A percentile compares a stretch with the other conserved stretches of the same genome.
Evolutionary conservation across 2,329 filamentous ascomycete genomes (phyloP).

Genomic region (Xylariaceae sp.): DNA sequence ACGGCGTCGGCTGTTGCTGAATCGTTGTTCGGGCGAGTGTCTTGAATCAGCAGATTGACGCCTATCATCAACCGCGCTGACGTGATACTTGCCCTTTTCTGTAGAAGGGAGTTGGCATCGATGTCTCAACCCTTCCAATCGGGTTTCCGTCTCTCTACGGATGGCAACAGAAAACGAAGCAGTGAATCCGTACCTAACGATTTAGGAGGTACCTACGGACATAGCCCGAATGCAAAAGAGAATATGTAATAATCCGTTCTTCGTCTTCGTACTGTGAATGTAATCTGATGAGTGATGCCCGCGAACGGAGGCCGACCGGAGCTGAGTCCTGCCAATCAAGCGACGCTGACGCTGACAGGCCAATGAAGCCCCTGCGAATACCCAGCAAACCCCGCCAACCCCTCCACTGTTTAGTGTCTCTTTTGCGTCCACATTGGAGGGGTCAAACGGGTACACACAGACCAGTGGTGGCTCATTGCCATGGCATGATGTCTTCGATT

Average conservation of each 20-base stretch:
- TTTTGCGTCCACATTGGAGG: too few relatives aligned
- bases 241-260: too few relatives aligned
- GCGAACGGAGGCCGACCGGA: background rate
- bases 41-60: background rate
- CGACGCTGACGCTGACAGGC: background rate
- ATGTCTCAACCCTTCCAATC: background rate
- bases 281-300: constrained; percentile 4
- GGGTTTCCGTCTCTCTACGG: background rate
- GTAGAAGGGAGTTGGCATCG: background rate
- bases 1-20: background rate
- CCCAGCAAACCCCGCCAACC: too few relatives aligned
- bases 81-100: background rate
- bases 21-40: background rate
- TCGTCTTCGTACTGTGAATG: background rate
- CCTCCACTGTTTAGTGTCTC: too few relatives aligned
- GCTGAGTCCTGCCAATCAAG: constrained; percentile 10
- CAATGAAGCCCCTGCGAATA: too few relatives aligned
- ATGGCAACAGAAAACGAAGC: too few relatives aligned
- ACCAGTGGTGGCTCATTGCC: too few relatives aligned
- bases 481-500: too few relatives aligned
- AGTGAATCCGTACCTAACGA: too few relatives aligned
- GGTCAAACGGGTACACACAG: too few relatives aligned
- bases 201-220: too few relatives aligned
- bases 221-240: too few relatives aligned
- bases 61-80: background rate